These are phyloP conservation scores for Diaporthe citri DNA, from an alignment of 2,329 filamentous ascomycete species.

Conservation along the genomic window DNA sequence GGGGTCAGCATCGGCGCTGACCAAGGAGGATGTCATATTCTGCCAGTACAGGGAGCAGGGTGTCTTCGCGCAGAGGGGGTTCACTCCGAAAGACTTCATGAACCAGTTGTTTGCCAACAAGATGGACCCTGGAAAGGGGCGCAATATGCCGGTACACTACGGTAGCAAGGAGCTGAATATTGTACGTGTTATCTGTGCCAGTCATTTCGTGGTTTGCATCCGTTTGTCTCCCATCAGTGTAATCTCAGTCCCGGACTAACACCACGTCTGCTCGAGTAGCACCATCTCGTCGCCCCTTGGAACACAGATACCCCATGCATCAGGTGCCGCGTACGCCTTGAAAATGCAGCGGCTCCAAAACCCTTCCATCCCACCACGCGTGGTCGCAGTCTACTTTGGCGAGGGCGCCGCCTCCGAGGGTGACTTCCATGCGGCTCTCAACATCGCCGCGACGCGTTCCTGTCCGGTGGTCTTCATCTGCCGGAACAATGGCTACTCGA, in stretches of 20 bases:
- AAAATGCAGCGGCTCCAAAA: slow-evolving; percentile 79
- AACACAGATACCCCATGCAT: slow-evolving; percentile 84
- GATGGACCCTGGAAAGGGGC: slow-evolving; percentile 82
- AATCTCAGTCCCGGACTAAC: not conserved
- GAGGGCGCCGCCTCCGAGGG: slow-evolving; percentile 86
- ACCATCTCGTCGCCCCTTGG: slow-evolving; percentile 83
- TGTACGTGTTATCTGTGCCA: slow-evolving; percentile 60
- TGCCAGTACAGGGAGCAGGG: slow-evolving; percentile 96
- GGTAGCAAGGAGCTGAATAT: slow-evolving; percentile 87
- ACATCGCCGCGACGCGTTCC: slow-evolving; percentile 82
- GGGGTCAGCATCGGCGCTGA: slow-evolving; percentile 85
- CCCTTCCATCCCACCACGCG: slow-evolving; percentile 68
- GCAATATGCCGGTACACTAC: slow-evolving; percentile 99
- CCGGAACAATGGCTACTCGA: slow-evolving; percentile 87
- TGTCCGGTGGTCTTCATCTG: slow-evolving; percentile 85
- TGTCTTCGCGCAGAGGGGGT: slow-evolving; percentile 90
- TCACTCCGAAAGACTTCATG: slow-evolving; percentile 92
- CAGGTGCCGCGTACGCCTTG: slow-evolving; percentile 82
- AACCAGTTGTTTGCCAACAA: slow-evolving; percentile 91
- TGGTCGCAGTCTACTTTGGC: slow-evolving; percentile 84
- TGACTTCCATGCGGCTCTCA: slow-evolving; percentile 85
- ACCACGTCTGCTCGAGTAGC: slow-evolving; percentile 55
- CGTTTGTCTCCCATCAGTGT: not conserved
- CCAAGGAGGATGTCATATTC: slow-evolving; percentile 90
- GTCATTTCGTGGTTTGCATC: not conserved